Percentiles rank a stretch among this genome's conserved stretches.
Conservation (phyloP, 2,329 filamentous ascomycete genomes). For the Alternaria alternata region DNA sequence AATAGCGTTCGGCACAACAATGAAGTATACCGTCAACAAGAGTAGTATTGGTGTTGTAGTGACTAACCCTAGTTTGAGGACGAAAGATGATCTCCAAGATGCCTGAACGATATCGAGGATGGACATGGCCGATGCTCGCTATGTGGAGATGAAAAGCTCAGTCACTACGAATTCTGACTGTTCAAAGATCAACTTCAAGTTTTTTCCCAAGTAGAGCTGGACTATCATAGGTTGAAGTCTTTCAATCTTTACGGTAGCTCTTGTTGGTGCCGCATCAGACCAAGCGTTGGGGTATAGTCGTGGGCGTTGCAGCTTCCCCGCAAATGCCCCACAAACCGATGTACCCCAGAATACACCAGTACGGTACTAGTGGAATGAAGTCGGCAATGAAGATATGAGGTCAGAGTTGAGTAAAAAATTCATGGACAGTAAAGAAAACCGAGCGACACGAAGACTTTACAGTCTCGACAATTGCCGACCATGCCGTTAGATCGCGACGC, state of each 20-base stretch:
- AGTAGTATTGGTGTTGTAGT: slow-evolving; percentile 28
- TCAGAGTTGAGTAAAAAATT: accelerated
- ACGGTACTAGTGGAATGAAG: neutral
- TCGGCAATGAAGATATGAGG: neutral
- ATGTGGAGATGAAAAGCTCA: neutral
- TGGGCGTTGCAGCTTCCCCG: slow-evolving; percentile 9
- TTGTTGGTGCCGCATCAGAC: neutral
- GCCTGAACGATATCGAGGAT: slow-evolving; percentile 12
- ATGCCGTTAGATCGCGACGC: slow-evolving; percentile 35
- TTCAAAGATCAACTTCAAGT: neutral
- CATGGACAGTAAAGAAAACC: neutral
- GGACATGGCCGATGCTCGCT: slow-evolving; percentile 14
- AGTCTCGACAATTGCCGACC: neutral
- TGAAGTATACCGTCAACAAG: slow-evolving; percentile 36
- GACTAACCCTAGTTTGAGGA: slow-evolving; percentile 24
- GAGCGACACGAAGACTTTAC: neutral
- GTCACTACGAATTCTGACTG: neutral
- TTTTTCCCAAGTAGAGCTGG: no score
- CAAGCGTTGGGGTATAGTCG: slow-evolving; percentile 4
- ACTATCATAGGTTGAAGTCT: no score
- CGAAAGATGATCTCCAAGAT: slow-evolving; percentile 5
- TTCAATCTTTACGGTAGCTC: neutral
- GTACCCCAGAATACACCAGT: neutral
- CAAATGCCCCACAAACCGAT: slow-evolving; percentile 13
- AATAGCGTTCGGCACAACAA: slow-evolving; percentile 41